Evolutionary conservation across 352 stramenopile species (phyloP).

Genomic region (Aphanomyces astaci): DNA sequence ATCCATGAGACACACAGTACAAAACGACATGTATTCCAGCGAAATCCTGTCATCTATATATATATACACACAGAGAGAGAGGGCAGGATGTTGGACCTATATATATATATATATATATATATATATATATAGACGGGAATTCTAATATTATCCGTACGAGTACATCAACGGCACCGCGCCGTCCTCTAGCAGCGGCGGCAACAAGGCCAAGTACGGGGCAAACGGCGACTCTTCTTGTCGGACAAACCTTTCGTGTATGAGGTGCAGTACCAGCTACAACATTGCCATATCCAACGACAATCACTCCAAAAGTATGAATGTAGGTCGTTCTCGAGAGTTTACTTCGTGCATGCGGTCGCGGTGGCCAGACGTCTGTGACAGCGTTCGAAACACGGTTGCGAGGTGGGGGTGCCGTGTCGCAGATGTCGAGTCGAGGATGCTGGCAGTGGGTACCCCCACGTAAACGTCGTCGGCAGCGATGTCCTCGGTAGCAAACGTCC

Average conservation of each 20-base stretch:
- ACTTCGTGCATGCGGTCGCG: slow-evolving; percentile 11
- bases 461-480: slow-evolving; percentile 62
- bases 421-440: slow-evolving; percentile 64
- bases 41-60: no score
- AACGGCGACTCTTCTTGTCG: slow-evolving; percentile 41
- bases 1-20: no score
- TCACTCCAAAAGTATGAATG: no score
- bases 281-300: no score
- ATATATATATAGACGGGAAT: no score
- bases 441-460: slow-evolving; percentile 54
- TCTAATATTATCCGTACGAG: neutral
- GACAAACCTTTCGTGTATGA: slow-evolving; percentile 67
- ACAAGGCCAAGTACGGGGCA: slow-evolving; percentile 81
- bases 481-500: slow-evolving; percentile 48
- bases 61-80: no score
- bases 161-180: slow-evolving; percentile 45
- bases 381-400: slow-evolving; percentile 22
- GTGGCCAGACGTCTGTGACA: neutral
- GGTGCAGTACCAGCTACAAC: slow-evolving; percentile 39
- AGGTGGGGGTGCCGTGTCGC: slow-evolving; percentile 45
- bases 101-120: no score
- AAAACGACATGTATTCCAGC: no score
- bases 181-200: slow-evolving; percentile 38
- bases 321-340: no score
- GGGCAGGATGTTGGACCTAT: no score